Base-by-base conservation (phyloP, 345 rosid species). In the Microthlaspi erraticum region DNA sequence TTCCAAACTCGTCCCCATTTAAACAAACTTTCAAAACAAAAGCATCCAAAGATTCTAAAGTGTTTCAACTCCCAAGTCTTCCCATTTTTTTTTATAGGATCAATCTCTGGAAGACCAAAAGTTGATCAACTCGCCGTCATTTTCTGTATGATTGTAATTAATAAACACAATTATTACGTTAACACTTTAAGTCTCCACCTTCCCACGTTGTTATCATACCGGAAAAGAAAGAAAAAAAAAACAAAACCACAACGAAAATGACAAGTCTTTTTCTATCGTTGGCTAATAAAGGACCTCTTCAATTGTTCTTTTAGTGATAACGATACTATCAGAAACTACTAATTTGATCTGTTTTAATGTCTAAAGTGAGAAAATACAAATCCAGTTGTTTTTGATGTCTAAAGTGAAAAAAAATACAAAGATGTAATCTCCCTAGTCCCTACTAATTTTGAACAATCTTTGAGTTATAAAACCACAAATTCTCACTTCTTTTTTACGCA, bases 1-100 rank as follows among this genome's bases (percentile, higher is more conserved):
- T 75, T 60, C 78, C 61, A 7, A 16, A 52, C 50, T 29, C 39
- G 55, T 37, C 36, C 59, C 58, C 70, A 37, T 50, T 0, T n/a
- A 23, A 20, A 50, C 58, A 10, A 16, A 52, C 11, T 66, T 66
- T 51, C 16, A 38, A 32, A 32, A 23, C 46, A 32, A 66, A 73
- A 58, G 36, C 57, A 48, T 32, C 72, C 38, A 31, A 17, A 29
- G 1, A 12, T 60, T 72, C 68, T 32, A 2, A 43, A 38, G 13
- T 45, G 44, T 51, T 48, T 71, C 46, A 72, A 63, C 64, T 55
- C 58, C 33, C 2, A 13, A 20, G 14, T 39, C 23, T 31, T 18
- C 3, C 18, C 17, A 42, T 52, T n/a, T 42, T 42, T 20, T 49
- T 1, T 53, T n/a, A 62, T 62, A 63, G 8, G 3, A 64, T 13